These are phyloP conservation scores for Melocanna baccifera DNA, from an alignment of 176 grass and related monocot species.

Conservation along the genomic window DNA sequence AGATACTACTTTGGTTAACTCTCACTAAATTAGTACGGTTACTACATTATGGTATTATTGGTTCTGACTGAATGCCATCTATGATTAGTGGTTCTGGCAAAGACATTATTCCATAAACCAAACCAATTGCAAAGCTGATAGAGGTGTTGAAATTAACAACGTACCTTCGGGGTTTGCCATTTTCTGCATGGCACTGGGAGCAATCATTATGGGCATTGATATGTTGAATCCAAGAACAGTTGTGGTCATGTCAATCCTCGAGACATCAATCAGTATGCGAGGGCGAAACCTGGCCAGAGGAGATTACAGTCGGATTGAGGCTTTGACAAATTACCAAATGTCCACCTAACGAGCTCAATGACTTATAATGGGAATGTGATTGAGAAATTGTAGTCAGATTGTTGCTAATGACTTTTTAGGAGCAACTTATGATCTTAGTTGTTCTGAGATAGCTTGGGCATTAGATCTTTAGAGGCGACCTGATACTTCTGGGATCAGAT, in stretches of 20 bases:
- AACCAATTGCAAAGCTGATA: not conserved
- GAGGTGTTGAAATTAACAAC: not conserved
- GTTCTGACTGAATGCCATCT: too few species aligned
- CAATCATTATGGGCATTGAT: conserved; percentile 93
- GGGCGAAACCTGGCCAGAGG: conserved; percentile 58
- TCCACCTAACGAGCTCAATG: not conserved
- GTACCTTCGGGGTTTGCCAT: conserved; percentile 93
- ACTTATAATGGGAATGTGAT: not conserved
- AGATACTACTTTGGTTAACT: not conserved
- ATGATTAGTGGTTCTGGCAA: not conserved
- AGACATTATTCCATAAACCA: not conserved
- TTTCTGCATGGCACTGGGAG: conserved; percentile 76
- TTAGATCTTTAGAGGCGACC: not conserved
- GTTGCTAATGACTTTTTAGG: not conserved
- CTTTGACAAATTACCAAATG: not conserved
- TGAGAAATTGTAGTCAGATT: not conserved
- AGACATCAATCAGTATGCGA: conserved; percentile 83
- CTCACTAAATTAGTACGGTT: not conserved
- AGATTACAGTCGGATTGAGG: not conserved
- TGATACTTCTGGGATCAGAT: not conserved
- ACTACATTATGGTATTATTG: not conserved
- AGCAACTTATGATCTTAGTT: not conserved
- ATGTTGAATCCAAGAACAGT: conserved; percentile 75
- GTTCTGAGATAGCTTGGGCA: not conserved
- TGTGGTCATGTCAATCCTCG: conserved; percentile 75